These are phyloP conservation scores for Diaporthe aspalathi DNA, from an alignment of 2,329 filamentous ascomycete genomes.

Conservation along the genomic window DNA sequence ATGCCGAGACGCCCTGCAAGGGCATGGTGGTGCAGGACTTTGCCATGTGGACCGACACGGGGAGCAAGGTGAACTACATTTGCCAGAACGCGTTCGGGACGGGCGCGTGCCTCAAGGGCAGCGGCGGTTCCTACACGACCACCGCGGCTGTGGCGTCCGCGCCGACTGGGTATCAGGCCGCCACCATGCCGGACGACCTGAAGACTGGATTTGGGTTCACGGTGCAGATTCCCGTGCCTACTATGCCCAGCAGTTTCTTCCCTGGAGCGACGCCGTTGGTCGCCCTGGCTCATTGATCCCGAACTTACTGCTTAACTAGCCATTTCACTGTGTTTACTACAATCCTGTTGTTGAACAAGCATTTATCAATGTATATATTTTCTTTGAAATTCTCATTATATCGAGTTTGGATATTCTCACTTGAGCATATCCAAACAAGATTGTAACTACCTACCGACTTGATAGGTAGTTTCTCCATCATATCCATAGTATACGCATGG, in stretches of 20 bases:
- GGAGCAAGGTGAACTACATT: constrained; percentile 45
- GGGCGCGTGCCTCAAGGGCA: constrained; percentile 39
- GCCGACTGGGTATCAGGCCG: constrained; percentile 21
- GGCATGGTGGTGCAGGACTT: constrained; percentile 63
- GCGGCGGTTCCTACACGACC: constrained; percentile 36
- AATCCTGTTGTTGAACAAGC: neutral
- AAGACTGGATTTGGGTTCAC: constrained; percentile 33
- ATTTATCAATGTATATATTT: neutral
- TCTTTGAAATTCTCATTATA: neutral
- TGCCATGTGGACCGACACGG: constrained; percentile 63
- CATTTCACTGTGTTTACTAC: constrained; percentile 1
- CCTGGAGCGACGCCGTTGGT: constrained; percentile 35
- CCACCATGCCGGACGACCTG: constrained; percentile 37
- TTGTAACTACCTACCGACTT: too few relatives aligned
- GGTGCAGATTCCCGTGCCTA: constrained; percentile 32
- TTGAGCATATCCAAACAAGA: too few relatives aligned
- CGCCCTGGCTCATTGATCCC: constrained; percentile 13
- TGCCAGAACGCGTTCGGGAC: constrained; percentile 41
- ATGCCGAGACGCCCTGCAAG: constrained; percentile 62
- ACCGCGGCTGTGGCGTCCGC: constrained; percentile 37
- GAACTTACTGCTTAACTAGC: too few relatives aligned
- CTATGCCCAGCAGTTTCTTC: constrained; percentile 36
- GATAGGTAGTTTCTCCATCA: too few relatives aligned
- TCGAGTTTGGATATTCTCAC: too few relatives aligned
- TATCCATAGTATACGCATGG: too few relatives aligned